phyloP scores from a whole-genome alignment of 2,329 filamentous ascomycete species.

The Fusarium hostae region DNA sequence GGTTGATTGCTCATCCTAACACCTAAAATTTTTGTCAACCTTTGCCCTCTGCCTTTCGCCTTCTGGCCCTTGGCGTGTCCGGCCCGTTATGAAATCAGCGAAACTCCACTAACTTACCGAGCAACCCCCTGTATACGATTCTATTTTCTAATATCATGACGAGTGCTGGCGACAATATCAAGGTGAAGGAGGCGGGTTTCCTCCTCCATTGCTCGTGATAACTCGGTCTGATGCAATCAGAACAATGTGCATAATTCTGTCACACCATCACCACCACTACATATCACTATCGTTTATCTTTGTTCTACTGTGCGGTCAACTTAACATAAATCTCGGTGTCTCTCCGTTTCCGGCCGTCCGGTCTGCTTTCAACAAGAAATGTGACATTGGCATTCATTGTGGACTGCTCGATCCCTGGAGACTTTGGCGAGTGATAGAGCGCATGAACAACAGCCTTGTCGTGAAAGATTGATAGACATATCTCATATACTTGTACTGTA shows the following conservation, averaged over 20 bases:
- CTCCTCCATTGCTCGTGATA: slow-evolving; percentile 1
- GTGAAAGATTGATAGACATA: slow-evolving; percentile 13
- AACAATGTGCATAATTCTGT: slow-evolving; percentile 10
- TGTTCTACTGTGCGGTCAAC: background rate
- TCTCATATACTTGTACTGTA: background rate
- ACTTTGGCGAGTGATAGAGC: background rate
- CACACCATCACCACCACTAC: background rate
- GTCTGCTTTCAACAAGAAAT: background rate
- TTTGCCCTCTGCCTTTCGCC: background rate
- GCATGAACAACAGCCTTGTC: slow-evolving; percentile 1
- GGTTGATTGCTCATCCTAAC: background rate
- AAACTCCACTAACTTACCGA: slow-evolving; percentile 25
- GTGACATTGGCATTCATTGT: slow-evolving; percentile 15
- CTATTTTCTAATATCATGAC: slow-evolving; percentile 13
- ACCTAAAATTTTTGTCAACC: background rate
- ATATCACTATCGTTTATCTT: background rate
- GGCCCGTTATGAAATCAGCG: slow-evolving; percentile 21
- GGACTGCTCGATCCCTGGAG: slow-evolving; percentile 17
- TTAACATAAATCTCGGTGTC: slow-evolving; percentile 24
- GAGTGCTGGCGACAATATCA: background rate
- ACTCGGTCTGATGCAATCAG: slow-evolving; percentile 2
- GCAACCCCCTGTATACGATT: slow-evolving; percentile 25
- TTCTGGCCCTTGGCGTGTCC: slow-evolving; percentile 22
- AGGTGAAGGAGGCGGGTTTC: slow-evolving; percentile 25
- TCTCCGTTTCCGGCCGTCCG: slow-evolving; percentile 43